Evolutionary conservation across 2,329 filamentous ascomycete genomes (phyloP).

Genomic region (Lachnellula arida): DNA sequence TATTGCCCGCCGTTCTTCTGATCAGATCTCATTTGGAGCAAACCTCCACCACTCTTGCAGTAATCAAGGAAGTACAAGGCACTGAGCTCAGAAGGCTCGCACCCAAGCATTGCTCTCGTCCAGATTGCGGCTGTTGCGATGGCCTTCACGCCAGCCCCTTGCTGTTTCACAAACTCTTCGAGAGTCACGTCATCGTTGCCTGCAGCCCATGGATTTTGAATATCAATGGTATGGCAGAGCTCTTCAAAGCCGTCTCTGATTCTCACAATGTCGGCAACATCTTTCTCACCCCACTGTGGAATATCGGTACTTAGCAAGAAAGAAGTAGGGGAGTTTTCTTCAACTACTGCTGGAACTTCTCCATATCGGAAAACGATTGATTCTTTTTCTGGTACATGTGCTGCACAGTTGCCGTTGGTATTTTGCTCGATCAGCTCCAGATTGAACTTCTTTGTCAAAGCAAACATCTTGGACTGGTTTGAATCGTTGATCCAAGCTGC

Average conservation of each 20-base stretch:
- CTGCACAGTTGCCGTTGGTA: constrained; percentile 39
- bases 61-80: constrained; percentile 53
- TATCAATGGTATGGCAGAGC: constrained; percentile 11
- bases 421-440: constrained; percentile 46
- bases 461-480: constrained; percentile 34
- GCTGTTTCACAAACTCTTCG: constrained; percentile 33
- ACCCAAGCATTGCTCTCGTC: constrained; percentile 46
- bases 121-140: constrained; percentile 40
- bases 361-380: constrained; percentile 33
- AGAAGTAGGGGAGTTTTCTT: too few species aligned
- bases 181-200: constrained; percentile 32
- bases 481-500: constrained; percentile 53
- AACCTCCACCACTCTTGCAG: constrained; percentile 47
- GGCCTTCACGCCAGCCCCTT: constrained; percentile 30
- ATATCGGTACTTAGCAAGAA: background rate
- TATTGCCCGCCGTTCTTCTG: constrained; percentile 42
- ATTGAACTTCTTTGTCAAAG: constrained; percentile 37
- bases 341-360: constrained; percentile 25
- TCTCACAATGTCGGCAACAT: background rate
- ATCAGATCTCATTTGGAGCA: constrained; percentile 50
- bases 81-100: constrained; percentile 44
- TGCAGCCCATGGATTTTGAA: constrained; percentile 15
- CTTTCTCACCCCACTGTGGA: too few species aligned
- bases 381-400: constrained; percentile 37
- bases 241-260: constrained; percentile 5